Percentiles rank a stretch among this genome's conserved stretches.
These are phyloP conservation scores for Musa balbisiana DNA, from an alignment of 202 grass and related monocot genomes.

Conservation along the genomic window DNA sequence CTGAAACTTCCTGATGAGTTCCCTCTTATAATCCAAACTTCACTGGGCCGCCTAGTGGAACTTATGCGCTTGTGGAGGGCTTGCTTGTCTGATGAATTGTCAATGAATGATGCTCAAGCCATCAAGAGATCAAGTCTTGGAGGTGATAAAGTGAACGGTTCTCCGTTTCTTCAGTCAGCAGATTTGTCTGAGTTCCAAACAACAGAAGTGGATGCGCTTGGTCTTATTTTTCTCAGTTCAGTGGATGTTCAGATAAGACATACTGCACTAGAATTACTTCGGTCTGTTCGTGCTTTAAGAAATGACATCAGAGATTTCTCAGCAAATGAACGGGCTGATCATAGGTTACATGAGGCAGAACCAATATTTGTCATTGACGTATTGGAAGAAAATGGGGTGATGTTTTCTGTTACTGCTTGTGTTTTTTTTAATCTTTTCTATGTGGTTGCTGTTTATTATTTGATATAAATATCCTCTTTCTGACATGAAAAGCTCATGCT, in stretches of 20 bases:
- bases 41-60: constrained; percentile 76
- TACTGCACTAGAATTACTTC: constrained; percentile 88
- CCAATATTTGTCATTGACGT: constrained; percentile 98
- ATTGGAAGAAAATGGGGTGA: constrained; percentile 96
- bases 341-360: constrained; percentile 73
- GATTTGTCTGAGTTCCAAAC: constrained; percentile 66
- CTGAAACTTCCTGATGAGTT: constrained; percentile 95
- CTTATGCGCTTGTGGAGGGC: constrained; percentile 84
- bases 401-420: constrained; percentile 17
- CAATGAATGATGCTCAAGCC: constrained; percentile 51
- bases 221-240: constrained; percentile 93
- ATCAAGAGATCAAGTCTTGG: constrained; percentile 44
- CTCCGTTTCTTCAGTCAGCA: constrained; percentile 49
- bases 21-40: constrained; percentile 89
- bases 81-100: constrained; percentile 79
- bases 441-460: constrained; percentile 10
- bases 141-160: constrained; percentile 45
- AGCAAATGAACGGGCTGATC: constrained; percentile 56
- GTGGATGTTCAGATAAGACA: constrained; percentile 94
- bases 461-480: not conserved
- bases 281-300: constrained; percentile 70
- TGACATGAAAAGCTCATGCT: not conserved
- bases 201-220: constrained; percentile 96
- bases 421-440: not conserved
- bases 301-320: constrained; percentile 79